Conservation (phyloP, 192 early-diverging fungal genomes). For the Podila epigama region DNA sequence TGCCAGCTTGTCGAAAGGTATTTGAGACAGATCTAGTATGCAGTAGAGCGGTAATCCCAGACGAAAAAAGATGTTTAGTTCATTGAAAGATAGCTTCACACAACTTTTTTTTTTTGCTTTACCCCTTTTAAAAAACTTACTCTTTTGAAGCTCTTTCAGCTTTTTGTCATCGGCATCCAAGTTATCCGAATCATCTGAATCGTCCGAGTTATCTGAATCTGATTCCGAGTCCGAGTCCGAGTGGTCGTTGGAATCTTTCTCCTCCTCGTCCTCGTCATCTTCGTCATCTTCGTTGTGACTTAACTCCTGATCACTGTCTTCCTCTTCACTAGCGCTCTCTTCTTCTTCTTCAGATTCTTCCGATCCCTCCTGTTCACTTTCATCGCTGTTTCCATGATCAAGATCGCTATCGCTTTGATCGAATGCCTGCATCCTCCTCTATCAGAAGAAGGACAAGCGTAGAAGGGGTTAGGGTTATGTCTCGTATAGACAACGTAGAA, state of each 20-base stretch:
- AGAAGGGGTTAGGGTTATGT: too few species aligned
- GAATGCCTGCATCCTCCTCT: slow-evolving; percentile 44
- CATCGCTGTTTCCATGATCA: slow-evolving; percentile 12
- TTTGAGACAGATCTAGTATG: slow-evolving; percentile 69
- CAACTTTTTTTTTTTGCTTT: too few species aligned
- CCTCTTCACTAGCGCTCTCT: slow-evolving; percentile 12
- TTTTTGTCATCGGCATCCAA: slow-evolving; percentile 59
- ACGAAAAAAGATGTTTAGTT: background rate
- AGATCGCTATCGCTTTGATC: slow-evolving; percentile 45
- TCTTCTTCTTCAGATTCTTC: slow-evolving; percentile 11
- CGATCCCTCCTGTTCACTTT: slow-evolving; percentile 7
- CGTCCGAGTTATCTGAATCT: slow-evolving; percentile 17
- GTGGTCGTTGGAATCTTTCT: slow-evolving; percentile 4
- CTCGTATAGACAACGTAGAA: too few species aligned
- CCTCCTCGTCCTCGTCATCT: slow-evolving; percentile 10
- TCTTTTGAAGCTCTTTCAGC: slow-evolving; percentile 59
- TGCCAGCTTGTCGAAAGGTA: slow-evolving; percentile 82
- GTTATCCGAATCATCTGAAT: slow-evolving; percentile 44
- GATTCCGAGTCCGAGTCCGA: slow-evolving; percentile 21
- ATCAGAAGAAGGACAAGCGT: background rate
- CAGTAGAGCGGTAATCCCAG: too few species aligned
- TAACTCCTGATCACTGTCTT: slow-evolving; percentile 6
- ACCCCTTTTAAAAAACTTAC: slow-evolving; percentile 6
- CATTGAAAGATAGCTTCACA: too few species aligned
- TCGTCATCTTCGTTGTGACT: slow-evolving; percentile 17